A percentile compares a stretch with the other conserved stretches of the same genome.
phyloP scores from a whole-genome alignment of 768 basidiomycete genomes.

The Termitomyces sp. region DNA sequence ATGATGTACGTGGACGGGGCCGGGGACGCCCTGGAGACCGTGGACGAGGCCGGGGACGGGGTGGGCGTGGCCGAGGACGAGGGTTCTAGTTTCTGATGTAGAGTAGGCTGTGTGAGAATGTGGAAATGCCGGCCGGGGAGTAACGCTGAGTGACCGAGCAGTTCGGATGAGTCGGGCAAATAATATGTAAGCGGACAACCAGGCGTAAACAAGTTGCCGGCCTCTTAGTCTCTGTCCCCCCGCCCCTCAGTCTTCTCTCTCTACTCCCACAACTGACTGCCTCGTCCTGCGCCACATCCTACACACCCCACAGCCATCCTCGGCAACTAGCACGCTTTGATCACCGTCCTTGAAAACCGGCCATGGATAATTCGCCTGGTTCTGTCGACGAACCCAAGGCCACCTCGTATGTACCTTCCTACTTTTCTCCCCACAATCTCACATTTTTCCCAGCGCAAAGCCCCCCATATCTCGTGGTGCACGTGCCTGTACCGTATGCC shows the following conservation, averaged over 20 bases:
- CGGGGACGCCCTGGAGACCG: conserved; percentile 44
- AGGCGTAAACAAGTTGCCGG: conserved; percentile 30
- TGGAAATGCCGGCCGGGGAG: neutral
- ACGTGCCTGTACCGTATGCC: conserved; percentile 78
- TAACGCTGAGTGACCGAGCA: conserved; percentile 14
- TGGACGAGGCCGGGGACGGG: conserved; percentile 46
- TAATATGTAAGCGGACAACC: conserved; percentile 25
- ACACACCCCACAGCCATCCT: neutral
- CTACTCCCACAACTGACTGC: conserved; percentile 2
- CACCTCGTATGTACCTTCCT: conserved; percentile 19
- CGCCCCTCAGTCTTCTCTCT: conserved; percentile 8
- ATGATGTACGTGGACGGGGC: conserved; percentile 65
- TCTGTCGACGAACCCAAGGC: conserved; percentile 27
- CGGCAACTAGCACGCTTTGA: conserved; percentile 22
- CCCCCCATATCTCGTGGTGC: conserved; percentile 48
- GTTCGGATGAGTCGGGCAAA: conserved; percentile 19
- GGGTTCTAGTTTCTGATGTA: conserved; percentile 16
- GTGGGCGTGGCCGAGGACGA: conserved; percentile 31
- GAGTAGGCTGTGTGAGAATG: neutral
- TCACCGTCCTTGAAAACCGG: conserved; percentile 39
- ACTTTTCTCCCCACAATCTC: neutral
- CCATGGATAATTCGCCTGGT: conserved; percentile 32
- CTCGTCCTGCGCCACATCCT: neutral
- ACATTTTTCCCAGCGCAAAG: conserved; percentile 25
- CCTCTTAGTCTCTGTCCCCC: conserved; percentile 9